Evolutionary conservation across 495 filamentous ascomycete species (phyloP), one percentile per base, ranked within the genome.

Genomic region (Aspergillus baeticus): DNA sequence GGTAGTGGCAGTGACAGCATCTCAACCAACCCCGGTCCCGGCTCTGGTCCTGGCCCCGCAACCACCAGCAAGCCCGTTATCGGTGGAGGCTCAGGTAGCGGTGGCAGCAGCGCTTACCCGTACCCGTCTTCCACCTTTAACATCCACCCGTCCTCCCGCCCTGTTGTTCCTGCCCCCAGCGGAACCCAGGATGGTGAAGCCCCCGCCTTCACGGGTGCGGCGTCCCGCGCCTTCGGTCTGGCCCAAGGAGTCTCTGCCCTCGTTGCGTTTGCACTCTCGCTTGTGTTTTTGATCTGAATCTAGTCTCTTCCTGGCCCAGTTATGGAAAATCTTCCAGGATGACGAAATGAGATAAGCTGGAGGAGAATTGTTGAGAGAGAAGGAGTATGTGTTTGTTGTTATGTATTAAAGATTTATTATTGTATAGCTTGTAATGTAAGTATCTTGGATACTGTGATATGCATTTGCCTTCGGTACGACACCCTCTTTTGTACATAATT

Each of bases 201-300:
- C 21, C 64, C 69, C 1, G 47, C 66, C 1, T 69, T 62, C 51
- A 71, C 62, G 0, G 67, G 66, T 13, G 66, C 59, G 1, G 69
- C 63, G 13, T 56, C 67, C 14, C 50, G 52, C 21, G 14, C 23
- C 17, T 46, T 44, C 10, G 51, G 35, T 18, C 21, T 62, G 33
- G 20, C 50, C 15, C 43, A 50, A 17, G 60, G 58, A 11, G 52
- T 39, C 14, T 51, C 46, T 11, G 33, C 39, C 7, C 37, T 60
- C 10, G 17, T 57, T 13, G 59, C 44, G 1, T 1, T 62, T 42
- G 57, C 51, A 1, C 39, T 64, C 14, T 42, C 48, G 3, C 13
- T 55, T 11, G 45, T 64, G 47, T 15, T 55, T 20, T 17, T 58
- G 23, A 49, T 63, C 49, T 66, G 50, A 61, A 51, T 26, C 33